phyloP scores from a whole-genome alignment of 1,284 basidiomycete genomes.

The Ceratobasidium sp. region DNA sequence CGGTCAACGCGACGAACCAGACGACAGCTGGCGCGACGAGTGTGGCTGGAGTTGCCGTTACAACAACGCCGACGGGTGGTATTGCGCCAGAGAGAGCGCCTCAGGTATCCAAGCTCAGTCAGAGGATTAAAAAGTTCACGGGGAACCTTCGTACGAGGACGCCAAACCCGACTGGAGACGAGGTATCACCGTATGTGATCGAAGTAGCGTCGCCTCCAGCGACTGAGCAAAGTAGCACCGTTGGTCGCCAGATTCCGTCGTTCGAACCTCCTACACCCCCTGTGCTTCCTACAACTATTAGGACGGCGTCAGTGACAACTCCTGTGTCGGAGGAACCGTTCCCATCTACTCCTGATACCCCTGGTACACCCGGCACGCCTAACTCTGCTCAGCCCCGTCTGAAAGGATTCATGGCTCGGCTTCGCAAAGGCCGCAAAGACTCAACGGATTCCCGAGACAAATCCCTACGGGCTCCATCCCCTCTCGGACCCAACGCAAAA shows the following conservation, averaged over 20 bases:
- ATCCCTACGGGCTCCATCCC: slow-evolving; percentile 28
- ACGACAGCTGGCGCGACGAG: slow-evolving; percentile 54
- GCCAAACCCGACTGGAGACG: slow-evolving; percentile 64
- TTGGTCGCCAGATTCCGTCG: slow-evolving; percentile 14
- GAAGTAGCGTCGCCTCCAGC: slow-evolving; percentile 24
- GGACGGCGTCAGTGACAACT: slow-evolving; percentile 51
- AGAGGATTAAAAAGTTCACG: slow-evolving; percentile 77
- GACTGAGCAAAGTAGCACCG: background rate
- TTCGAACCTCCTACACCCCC: slow-evolving; percentile 21
- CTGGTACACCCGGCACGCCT: slow-evolving; percentile 60
- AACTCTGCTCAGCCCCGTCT: slow-evolving; percentile 67
- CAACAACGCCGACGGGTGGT: background rate
- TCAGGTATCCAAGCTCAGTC: slow-evolving; percentile 65
- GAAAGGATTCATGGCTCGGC: slow-evolving; percentile 82
- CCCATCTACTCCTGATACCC: slow-evolving; percentile 65
- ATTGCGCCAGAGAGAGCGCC: slow-evolving; percentile 56
- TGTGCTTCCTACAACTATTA: slow-evolving; percentile 36
- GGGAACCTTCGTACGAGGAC: slow-evolving; percentile 77
- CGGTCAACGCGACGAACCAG: slow-evolving; percentile 62
- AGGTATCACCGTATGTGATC: slow-evolving; percentile 55
- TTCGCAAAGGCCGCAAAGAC: slow-evolving; percentile 67
- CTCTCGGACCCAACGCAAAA: slow-evolving; percentile 32
- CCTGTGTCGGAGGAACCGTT: slow-evolving; percentile 53
- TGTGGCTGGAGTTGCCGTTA: slow-evolving; percentile 42
- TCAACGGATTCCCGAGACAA: slow-evolving; percentile 43